Evolutionary conservation across 192 early-diverging fungal species (phyloP), one percentile per base, ranked within the genome.

Genomic region (Podila clonocystis): DNA sequence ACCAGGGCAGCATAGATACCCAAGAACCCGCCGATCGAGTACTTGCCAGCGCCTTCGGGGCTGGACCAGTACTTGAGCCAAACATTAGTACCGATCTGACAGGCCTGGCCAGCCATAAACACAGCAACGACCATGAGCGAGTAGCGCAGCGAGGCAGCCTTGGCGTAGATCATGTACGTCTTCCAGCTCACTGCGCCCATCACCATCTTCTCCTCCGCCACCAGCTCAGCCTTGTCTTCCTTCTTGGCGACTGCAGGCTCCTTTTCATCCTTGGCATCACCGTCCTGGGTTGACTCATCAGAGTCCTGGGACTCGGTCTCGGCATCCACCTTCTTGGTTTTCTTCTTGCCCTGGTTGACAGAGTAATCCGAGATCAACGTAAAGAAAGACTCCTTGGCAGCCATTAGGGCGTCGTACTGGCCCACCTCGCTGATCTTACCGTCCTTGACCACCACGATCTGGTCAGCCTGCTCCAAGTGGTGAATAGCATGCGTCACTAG

Each of bases 401-500:
- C 74, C 87, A 97, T 94, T 30, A 97, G 84, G 1, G 82, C 77
- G 19, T 85, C 67, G 72, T 90, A 94, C 13, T 85, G 62, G 26
- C 95, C 97, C 20, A 85, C 84, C 67, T 94, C 93, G 41, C 67
- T 75, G 19, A 97, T 88, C 30, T 72, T 62, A 8, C 96, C 97
- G 17, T 95, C 88, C 52, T 83, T 83, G 45, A 99, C 74, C 73
- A 95, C 83, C 58, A 95, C 70, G 15, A 96, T 87, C 19, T 84
- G 80, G 59, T 96, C 91, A 0, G 85, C 79, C 48, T 89, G 85
- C 58, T 87, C 89, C 22, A 98, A 63, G 61, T 93, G 93, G 48
- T 93, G 91, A 59, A 98, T 92, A 17, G 90, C 91, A 65, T 93
- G 92, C 20, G 95, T 95, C 19, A 95, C 95, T 34, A 96, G 86